phyloP scores from a whole-genome alignment of 495 filamentous ascomycete species.

The Rusavskia elegans region DNA sequence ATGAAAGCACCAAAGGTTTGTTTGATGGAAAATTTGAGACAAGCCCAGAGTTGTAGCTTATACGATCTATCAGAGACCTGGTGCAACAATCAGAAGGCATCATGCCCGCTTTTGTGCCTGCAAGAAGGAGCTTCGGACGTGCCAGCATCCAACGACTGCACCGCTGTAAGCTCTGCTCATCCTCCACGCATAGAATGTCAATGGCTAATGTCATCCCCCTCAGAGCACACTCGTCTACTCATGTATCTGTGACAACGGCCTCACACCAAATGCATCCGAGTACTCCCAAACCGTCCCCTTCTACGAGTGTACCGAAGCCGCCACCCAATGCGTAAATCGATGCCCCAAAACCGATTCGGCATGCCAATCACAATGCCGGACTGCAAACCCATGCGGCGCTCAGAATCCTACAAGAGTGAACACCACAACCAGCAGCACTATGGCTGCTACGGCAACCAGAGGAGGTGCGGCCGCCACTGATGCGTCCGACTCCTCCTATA shows the following conservation, averaged over 20 bases:
- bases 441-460: slow-evolving; percentile 22
- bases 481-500: slow-evolving; percentile 26
- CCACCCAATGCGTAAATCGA: slow-evolving; percentile 48
- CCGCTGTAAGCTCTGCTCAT: slow-evolving; percentile 38
- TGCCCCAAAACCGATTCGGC: slow-evolving; percentile 38
- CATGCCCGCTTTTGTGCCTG: slow-evolving; percentile 67
- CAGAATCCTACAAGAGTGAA: slow-evolving; percentile 49
- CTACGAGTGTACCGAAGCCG: slow-evolving; percentile 61
- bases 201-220: not conserved
- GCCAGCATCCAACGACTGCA: slow-evolving; percentile 48
- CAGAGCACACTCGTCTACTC: slow-evolving; percentile 51
- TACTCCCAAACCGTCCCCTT: slow-evolving; percentile 80
- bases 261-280: slow-evolving; percentile 59
- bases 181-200: not conserved
- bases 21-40: not conserved
- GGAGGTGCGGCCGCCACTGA: slow-evolving; percentile 16
- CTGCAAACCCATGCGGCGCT: slow-evolving; percentile 68
- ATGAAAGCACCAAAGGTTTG: slow-evolving; percentile 29
- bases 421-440: slow-evolving; percentile 28
- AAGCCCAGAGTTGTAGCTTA: slow-evolving; percentile 2
- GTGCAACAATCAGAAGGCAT: slow-evolving; percentile 49
- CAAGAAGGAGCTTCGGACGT: slow-evolving; percentile 38
- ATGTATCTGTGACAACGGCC: slow-evolving; percentile 62
- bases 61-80: slow-evolving; percentile 36
- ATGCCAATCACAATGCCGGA: slow-evolving; percentile 49